Percentiles rank a stretch among this genome's conserved stretches.
Conservation (phyloP, 73 alveolate genomes). For the Paramecium caudatum region DNA sequence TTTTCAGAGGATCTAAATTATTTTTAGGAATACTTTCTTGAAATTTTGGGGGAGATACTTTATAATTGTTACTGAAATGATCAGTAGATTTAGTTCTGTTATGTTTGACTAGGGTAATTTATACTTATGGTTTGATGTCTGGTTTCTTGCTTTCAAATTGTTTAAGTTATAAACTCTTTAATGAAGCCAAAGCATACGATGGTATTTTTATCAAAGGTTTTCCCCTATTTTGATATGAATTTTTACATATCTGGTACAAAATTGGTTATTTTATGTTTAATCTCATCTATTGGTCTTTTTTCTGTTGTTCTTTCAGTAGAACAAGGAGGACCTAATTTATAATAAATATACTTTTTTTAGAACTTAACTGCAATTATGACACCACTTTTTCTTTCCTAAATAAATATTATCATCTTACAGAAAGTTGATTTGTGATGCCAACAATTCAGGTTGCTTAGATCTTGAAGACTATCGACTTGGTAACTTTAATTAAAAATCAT, state of each 20-base stretch:
- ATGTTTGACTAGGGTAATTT: neutral
- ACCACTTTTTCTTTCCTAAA: too few species aligned
- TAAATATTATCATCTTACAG: too few species aligned
- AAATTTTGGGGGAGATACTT: constrained; percentile 49
- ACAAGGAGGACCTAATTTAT: too few species aligned
- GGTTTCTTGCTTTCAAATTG: constrained; percentile 26
- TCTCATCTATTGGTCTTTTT: too few species aligned
- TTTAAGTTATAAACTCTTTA: neutral
- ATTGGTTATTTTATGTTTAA: too few species aligned
- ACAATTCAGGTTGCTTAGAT: neutral
- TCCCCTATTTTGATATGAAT: neutral
- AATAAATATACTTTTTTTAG: too few species aligned
- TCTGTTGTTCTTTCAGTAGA: too few species aligned
- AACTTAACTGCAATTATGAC: too few species aligned
- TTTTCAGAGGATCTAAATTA: too few species aligned
- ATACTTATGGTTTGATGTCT: too few species aligned
- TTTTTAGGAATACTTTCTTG: too few species aligned
- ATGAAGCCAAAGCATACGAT: constrained; percentile 18
- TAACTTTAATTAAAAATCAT: constrained; percentile 38
- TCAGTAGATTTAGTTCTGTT: constrained; percentile 55
- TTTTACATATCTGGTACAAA: too few species aligned
- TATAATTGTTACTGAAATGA: neutral
- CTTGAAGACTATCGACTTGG: constrained; percentile 58
- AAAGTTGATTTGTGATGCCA: constrained; percentile 5
- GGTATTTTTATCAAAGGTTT: neutral